Evolutionary conservation across 2,329 filamentous ascomycete species (phyloP), one percentile per base, ranked within the genome.

Genomic region (Dothideomycetes sp.): DNA sequence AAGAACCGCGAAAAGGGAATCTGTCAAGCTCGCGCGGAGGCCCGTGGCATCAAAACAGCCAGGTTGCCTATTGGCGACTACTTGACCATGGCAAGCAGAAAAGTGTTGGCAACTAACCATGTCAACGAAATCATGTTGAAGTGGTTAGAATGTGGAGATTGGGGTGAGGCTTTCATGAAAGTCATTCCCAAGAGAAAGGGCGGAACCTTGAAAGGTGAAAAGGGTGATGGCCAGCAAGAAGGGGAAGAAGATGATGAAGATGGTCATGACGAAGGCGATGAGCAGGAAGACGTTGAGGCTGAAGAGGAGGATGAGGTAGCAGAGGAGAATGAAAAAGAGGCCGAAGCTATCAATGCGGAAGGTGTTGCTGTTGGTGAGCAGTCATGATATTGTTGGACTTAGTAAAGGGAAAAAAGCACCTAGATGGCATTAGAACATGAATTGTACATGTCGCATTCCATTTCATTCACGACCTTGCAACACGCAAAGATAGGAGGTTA

Each of bases 1-100:
- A 88, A 88, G 64, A 98, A 98, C 62, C 76, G 91, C 31, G 82
- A 98, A 63, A 98, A 98, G 67, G 87, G 85, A 1, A 71, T 98
- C 25, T 98, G 91, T 63, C 87, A 94, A 69, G 82, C 80, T 52
- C 73, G 82, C 12, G 91, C 91, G 0, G 69, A 74, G 39, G 76
- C 81, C 41, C 72, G 72, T 47, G 84, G 84, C 0, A 77, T 98
- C 52, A 81, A 82, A 48, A 96, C 91, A 0, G 91, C 89, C 2
- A 88, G 86, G 58, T 62, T 98, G 41, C 91, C 91, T 0, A 96
- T 98, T 53, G 86, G 87, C n/a, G 80, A 96, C 47, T 96, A 85
- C 60, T 81, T 98, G 70, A 74, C 86, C 48, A 93, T 98, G 84
- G 74, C 80, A 42, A 88, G 82, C 52, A 77, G 91, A 22, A 78